Evolutionary conservation across 2,329 filamentous ascomycete genomes (phyloP).

Genomic region (Anthostomella pinea): DNA sequence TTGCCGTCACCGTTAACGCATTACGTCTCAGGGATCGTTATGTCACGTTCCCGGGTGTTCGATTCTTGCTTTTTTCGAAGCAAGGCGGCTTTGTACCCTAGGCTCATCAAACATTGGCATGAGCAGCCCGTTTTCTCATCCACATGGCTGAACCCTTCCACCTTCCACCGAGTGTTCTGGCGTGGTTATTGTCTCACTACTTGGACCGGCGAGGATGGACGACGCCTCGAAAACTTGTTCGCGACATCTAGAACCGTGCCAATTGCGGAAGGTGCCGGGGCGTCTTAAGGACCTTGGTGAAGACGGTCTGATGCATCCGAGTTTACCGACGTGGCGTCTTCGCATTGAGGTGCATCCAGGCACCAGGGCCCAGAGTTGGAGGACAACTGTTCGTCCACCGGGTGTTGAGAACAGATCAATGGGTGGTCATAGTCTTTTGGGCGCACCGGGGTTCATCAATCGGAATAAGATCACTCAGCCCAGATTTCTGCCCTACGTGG

Average conservation of each 20-base stretch:
- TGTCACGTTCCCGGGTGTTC: conserved; percentile 27
- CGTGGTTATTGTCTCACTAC: conserved; percentile 18
- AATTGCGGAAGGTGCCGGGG: conserved; percentile 28
- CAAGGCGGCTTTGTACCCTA: conserved; percentile 8
- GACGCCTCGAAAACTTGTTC: conserved; percentile 10
- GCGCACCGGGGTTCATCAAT: conserved; percentile 18
- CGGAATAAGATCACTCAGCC: conserved; percentile 13
- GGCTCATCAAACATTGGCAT: conserved; percentile 14
- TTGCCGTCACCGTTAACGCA: conserved; percentile 20
- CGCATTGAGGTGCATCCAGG: conserved; percentile 23
- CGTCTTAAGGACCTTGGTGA: too few species aligned
- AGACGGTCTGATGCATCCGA: conserved; percentile 21
- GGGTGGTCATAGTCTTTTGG: conserved; percentile 10
- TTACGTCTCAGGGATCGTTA: conserved; percentile 21
- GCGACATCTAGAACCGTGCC: conserved; percentile 18
- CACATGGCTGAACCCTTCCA: conserved; percentile 10
- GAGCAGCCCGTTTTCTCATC: conserved; percentile 16
- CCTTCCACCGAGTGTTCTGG: conserved; percentile 15
- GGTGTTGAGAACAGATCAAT: too few species aligned
- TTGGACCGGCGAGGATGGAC: conserved; percentile 1
- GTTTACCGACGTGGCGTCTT: conserved; percentile 14
- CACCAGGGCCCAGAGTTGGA: conserved; percentile 14
- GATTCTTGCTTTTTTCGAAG: conserved; percentile 13
- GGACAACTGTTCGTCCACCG: conserved; percentile 20
- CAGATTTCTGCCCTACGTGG: conserved; percentile 15